Base-by-base conservation (phyloP, 2,329 filamentous ascomycete species). In the Paecilomyces formosus region DNA sequence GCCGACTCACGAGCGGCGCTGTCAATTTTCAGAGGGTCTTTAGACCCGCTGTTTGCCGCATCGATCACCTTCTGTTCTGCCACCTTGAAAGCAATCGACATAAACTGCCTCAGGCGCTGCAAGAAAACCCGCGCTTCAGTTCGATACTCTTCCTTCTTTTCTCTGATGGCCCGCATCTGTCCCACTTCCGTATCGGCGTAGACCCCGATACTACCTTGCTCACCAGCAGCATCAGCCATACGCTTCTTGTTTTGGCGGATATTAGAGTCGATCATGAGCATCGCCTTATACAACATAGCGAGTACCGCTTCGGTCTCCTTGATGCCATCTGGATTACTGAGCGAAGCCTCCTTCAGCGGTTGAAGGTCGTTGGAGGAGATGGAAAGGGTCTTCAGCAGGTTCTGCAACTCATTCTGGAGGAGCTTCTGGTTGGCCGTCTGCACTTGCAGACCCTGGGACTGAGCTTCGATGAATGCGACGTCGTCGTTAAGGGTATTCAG, bases 351-450 rank as follows among this genome's bases (percentile, higher is more conserved):
- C 64, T 85, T 84, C 22, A 99, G 80, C 6, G 90, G 85, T 56
- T 88, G 85, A 15, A 99, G 82, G 62, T 93, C 87, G 49, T 85
- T 79, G 0, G 84, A 79, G 3, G 91, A 92, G 58, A 97, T 96
- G 11, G 92, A 92, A 57, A 96, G 92, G 0, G 91, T 97, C 64
- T 92, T 87, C 24, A 99, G 82, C n/a, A 97, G 80, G 33, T 88
- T 89, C 71, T 95, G 87, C 1, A 99, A 82, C 73, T 99, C 94
- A 62, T 88, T 90, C 72, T 93, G 91, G 53, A 99, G 82, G 28
- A 96, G 82, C 72, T 96, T 96, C 72, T 99, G 94, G 67, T 99
- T 99, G 49, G 94, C 91, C 21, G 93, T 93, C 74, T 97, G 94
- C 6, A 99, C 93, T 69, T 99, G 94, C 53, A 99, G 79, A 79